Conservation (phyloP, 192 early-diverging fungal genomes). For the Backusella mclennaniae region DNA sequence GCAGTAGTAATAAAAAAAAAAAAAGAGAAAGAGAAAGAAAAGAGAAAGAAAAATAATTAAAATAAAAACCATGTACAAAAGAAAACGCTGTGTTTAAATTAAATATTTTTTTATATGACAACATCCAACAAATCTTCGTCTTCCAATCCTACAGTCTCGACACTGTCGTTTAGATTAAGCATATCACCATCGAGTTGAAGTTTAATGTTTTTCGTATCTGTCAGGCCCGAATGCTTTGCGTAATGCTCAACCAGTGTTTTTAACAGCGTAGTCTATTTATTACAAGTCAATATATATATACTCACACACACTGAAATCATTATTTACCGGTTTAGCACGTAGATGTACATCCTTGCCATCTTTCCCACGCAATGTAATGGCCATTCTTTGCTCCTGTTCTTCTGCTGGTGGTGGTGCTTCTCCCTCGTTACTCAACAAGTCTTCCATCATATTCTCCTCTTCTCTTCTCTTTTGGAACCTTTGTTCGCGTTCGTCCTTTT, state of each 20-base stretch:
- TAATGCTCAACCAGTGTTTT: constrained; percentile 49
- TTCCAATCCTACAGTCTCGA: constrained; percentile 58
- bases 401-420: not conserved
- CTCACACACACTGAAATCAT: not conserved
- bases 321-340: constrained; percentile 22
- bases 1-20: not conserved
- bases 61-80: not conserved
- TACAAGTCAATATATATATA: not conserved
- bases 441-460: constrained; percentile 1
- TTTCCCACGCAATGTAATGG: constrained; percentile 21
- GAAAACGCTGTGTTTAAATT: not conserved
- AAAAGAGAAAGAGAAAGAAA: not conserved
- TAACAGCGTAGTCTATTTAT: constrained; percentile 37
- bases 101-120: not conserved
- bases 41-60: not conserved
- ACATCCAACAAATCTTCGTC: constrained; percentile 54
- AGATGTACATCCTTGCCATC: constrained; percentile 20
- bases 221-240: constrained; percentile 31
- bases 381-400: not conserved
- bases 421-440: not conserved
- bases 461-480: not conserved
- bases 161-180: constrained; percentile 32
- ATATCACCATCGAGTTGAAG: constrained; percentile 57
- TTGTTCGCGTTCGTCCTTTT: constrained; percentile 5
- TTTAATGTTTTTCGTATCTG: constrained; percentile 8